phyloP scores from a whole-genome alignment of 1,139 yeast genomes.

The Diutina ranongensis region DNA sequence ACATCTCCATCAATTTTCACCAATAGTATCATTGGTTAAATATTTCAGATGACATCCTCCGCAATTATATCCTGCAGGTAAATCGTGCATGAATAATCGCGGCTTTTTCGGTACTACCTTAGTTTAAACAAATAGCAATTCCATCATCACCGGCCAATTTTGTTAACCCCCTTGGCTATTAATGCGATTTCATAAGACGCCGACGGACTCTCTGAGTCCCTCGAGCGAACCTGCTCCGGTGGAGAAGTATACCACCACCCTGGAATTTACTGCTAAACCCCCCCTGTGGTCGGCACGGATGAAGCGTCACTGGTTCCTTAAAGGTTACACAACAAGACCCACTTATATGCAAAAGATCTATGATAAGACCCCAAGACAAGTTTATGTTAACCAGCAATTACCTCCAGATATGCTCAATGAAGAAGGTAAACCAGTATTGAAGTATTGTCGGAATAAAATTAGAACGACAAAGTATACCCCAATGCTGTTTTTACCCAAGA shows the following conservation, averaged over 20 bases:
- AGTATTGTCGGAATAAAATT: slow-evolving; percentile 78
- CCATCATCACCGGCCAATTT: neutral
- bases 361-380: slow-evolving; percentile 22
- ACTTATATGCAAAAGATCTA: slow-evolving; percentile 25
- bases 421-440: slow-evolving; percentile 41
- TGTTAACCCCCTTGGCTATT: neutral
- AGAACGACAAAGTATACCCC: slow-evolving; percentile 96
- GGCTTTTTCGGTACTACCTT: neutral
- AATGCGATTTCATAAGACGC: neutral
- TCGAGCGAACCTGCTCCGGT: neutral
- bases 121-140: neutral
- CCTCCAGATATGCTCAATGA: slow-evolving; percentile 19
- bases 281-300: slow-evolving; percentile 22
- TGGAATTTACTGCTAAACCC: slow-evolving; percentile 11
- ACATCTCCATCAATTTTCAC: neutral
- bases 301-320: slow-evolving; percentile 19
- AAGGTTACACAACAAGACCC: slow-evolving; percentile 26
- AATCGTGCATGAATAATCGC: neutral
- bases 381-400: slow-evolving; percentile 26
- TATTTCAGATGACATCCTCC: no score
- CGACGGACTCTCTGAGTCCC: neutral
- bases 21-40: no score
- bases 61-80: neutral
- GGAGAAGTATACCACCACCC: neutral
- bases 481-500: slow-evolving; percentile 76